Percentiles rank a stretch among this genome's conserved stretches.
Evolutionary conservation across 495 filamentous ascomycete species (phyloP).

Genomic region (Penicillium fimorum): DNA sequence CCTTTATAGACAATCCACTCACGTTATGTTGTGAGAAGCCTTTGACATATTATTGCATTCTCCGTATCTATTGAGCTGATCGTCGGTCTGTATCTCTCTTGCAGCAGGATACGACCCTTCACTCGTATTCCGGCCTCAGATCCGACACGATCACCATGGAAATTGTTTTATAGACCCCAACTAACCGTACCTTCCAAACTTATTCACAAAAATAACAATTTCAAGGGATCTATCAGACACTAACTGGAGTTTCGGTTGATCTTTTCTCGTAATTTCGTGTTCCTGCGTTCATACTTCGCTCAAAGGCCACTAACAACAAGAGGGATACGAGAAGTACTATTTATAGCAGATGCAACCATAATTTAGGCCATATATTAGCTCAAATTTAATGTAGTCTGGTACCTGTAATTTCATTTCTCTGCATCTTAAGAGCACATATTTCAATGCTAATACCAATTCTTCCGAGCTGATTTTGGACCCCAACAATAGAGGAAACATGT

Average conservation of each 20-base stretch:
- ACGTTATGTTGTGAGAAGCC: neutral
- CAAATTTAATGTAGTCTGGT: neutral
- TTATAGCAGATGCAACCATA: slow-evolving; percentile 1
- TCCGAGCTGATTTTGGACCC: no score
- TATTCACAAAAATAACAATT: neutral
- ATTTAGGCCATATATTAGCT: neutral
- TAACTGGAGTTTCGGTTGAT: neutral
- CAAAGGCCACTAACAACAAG: neutral
- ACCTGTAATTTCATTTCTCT: neutral
- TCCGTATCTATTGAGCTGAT: neutral
- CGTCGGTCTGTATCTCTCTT: neutral
- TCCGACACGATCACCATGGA: neutral
- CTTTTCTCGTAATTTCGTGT: slow-evolving; percentile 10
- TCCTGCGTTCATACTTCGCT: slow-evolving; percentile 4
- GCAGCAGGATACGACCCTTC: neutral
- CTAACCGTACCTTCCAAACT: neutral
- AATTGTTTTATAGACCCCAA: neutral
- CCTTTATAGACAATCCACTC: neutral
- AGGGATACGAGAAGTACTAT: slow-evolving; percentile 2
- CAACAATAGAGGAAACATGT: no score
- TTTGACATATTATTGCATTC: neutral
- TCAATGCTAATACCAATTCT: no score
- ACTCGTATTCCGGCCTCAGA: neutral
- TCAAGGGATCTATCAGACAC: neutral
- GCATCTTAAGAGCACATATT: neutral